Percentiles rank a stretch among this genome's conserved stretches.
phyloP scores from a whole-genome alignment of 1,284 basidiomycete genomes.

The Ceratobasidium theobromae region DNA sequence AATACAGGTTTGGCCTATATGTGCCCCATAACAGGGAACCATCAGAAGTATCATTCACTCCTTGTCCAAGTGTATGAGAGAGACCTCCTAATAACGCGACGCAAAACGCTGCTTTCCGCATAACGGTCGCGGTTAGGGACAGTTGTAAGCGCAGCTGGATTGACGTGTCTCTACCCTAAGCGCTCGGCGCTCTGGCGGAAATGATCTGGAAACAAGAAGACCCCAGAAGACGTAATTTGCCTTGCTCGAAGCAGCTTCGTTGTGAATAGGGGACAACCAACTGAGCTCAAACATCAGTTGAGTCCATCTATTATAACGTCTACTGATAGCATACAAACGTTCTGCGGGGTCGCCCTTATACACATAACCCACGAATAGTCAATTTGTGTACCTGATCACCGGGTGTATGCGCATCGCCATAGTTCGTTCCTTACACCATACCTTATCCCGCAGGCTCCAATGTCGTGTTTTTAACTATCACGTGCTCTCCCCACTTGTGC shows the following conservation, averaged over 20 bases:
- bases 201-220: neutral
- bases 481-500: neutral
- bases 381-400: neutral
- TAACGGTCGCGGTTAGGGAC: conserved; percentile 22
- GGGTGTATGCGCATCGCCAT: neutral
- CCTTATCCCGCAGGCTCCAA: neutral
- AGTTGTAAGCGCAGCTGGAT: conserved; percentile 6
- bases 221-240: neutral
- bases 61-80: neutral
- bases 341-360: neutral
- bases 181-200: conserved; percentile 1
- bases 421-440: neutral
- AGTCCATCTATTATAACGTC: neutral
- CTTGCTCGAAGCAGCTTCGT: neutral
- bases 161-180: conserved; percentile 15
- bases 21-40: conserved; percentile 81
- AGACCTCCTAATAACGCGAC: conserved; percentile 3
- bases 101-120: conserved; percentile 17
- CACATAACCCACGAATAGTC: neutral
- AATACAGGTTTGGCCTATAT: conserved; percentile 90
- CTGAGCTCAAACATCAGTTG: neutral
- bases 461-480: neutral
- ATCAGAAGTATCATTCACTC: neutral
- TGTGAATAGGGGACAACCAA: neutral
- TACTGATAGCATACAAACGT: no score